A percentile compares a stretch with the other conserved stretches of the same genome.
Conservation (phyloP, 2,329 filamentous ascomycete species). For the Ophiocordyceps camponoti-floridani region DNA sequence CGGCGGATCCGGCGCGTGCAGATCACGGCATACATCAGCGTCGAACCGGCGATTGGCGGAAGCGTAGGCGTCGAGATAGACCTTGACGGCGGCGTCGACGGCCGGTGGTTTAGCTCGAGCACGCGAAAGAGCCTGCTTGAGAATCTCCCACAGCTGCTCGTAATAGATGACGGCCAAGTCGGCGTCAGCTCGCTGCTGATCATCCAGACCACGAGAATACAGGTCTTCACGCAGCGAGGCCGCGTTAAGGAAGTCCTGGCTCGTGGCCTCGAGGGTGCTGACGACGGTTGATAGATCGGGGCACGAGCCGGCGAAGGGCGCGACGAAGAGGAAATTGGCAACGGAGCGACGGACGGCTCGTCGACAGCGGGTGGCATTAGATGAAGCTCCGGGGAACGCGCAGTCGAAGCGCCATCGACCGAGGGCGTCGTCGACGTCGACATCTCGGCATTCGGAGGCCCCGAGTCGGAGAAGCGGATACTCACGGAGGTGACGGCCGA, state of each 20-base stretch:
- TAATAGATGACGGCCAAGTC: slow-evolving; percentile 11
- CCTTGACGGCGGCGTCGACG: slow-evolving; percentile 10
- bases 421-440: slow-evolving; percentile 9
- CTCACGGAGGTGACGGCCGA: slow-evolving; percentile 9
- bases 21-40: slow-evolving; percentile 15
- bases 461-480: slow-evolving; percentile 15
- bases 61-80: slow-evolving; percentile 15
- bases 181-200: slow-evolving; percentile 6
- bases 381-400: slow-evolving; percentile 14
- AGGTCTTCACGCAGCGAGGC: slow-evolving; percentile 10
- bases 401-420: slow-evolving; percentile 18
- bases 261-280: slow-evolving; percentile 12
- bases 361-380: slow-evolving; percentile 12
- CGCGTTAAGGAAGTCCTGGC: slow-evolving; percentile 11
- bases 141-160: slow-evolving; percentile 11
- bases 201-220: slow-evolving; percentile 7
- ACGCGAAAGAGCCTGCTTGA: slow-evolving; percentile 14
- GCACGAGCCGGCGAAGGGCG: slow-evolving; percentile 17
- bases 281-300: slow-evolving; percentile 16
- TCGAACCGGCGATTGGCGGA: slow-evolving; percentile 9
- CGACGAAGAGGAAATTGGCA: slow-evolving; percentile 14
- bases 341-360: slow-evolving; percentile 13
- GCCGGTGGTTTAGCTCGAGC: slow-evolving; percentile 3
- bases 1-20: slow-evolving; percentile 13
- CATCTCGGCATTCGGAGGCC: slow-evolving; percentile 11